Evolutionary conservation across 2,329 filamentous ascomycete genomes (phyloP), one percentile per base, ranked within the genome.

Genomic region (Fusarium bactridioides): DNA sequence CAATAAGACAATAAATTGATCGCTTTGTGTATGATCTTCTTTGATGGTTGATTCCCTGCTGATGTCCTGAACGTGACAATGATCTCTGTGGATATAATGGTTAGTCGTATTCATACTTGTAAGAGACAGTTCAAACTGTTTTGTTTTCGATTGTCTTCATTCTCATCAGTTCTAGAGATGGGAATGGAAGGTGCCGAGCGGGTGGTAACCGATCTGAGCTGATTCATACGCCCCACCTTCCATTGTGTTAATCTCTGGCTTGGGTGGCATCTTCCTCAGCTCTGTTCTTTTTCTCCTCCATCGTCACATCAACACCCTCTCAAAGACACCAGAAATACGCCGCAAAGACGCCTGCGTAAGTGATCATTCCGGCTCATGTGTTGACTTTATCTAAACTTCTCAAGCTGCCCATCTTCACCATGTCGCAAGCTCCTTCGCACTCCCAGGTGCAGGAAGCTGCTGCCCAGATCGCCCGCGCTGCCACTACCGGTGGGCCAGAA

Each of bases 351-450:
- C 6, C 40, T 6, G 7, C 4, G 16, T 25, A 44, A 25, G 23
- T 44, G 11, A 25, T 25, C 0, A 25, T 9, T 4, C 5, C 16
- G 1, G 7, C 16, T 12, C 10, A 2, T 4, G 7, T 25, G 23
- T 19, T 44, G 1, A 8, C 41, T 44, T 4, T 25, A 18, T 19
- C 41, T 44, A 13, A 43, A 1, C 15, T 11, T 18, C 10, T 18
- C n/a, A 43, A 18, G n/a, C 40, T 23, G 4, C 1, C n/a, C 40
- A 43, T 43, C 40, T 5, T 10, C 10, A 43, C 5, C 40, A 43
- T 23, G n/a, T 11, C n/a, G 16, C 40, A 43, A 43, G 0, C 10
- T 23, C 10, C 4, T 23, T 18, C 12, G 31, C 31, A 29, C 3
- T 4, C 3, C 27, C 27, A 29, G 27, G 10, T 11, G 27, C 27